phyloP scores from a whole-genome alignment of 2,329 filamentous ascomycete genomes.

The Pseudogymnoascus sp. region DNA sequence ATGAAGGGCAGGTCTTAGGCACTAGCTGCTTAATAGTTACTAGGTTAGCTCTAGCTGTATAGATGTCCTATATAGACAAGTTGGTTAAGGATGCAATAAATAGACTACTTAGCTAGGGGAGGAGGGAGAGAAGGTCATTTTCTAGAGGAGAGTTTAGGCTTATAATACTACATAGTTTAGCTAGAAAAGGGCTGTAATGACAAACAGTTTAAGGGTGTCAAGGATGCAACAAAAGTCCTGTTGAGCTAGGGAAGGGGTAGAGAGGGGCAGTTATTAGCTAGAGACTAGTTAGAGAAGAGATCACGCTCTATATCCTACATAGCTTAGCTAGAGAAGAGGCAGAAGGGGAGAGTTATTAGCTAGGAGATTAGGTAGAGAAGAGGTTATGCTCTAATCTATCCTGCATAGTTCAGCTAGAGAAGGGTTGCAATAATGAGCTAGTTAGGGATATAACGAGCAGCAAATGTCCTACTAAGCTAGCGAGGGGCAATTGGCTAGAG shows the following conservation, averaged over 20 bases:
- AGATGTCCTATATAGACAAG: not conserved
- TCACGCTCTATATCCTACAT: too few relatives aligned
- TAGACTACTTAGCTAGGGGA: not conserved
- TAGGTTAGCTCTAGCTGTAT: not conserved
- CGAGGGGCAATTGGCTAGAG: not conserved
- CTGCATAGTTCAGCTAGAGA: not conserved
- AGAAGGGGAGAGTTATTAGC: not conserved
- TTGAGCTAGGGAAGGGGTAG: not conserved
- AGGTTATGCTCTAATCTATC: not conserved
- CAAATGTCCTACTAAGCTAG: not conserved
- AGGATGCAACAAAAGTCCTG: not conserved
- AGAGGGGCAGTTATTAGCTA: too few relatives aligned
- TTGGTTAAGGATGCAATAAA: not conserved
- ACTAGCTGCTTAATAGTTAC: too few relatives aligned
- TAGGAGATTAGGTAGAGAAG: not conserved
- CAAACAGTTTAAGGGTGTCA: not conserved
- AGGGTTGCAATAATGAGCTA: not conserved
- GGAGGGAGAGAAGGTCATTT: not conserved
- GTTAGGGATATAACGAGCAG: not conserved
- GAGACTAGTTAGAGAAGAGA: not conserved
- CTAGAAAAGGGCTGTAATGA: not conserved
- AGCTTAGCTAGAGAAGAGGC: not conserved
- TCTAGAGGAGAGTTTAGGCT: not conserved
- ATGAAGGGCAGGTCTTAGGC: too few relatives aligned
- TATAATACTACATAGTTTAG: not conserved